A percentile compares a stretch with the other conserved stretches of the same genome.
phyloP scores from a whole-genome alignment of 805 yeast genomes.

The Yarrowia porcina region DNA sequence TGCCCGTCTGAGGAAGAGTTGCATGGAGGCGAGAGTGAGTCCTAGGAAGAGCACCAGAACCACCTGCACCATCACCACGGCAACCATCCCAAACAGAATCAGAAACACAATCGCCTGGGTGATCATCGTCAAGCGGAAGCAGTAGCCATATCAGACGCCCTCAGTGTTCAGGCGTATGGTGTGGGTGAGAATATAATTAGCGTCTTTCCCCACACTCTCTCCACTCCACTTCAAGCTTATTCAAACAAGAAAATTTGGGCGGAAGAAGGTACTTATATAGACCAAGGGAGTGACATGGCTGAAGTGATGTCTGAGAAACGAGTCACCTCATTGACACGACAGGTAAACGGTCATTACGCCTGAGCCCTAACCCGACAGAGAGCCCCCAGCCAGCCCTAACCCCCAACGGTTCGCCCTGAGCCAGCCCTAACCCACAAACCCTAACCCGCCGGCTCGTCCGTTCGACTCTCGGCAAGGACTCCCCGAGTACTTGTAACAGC shows the following conservation, averaged over 20 bases:
- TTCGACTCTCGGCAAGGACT: too few relatives aligned
- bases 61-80: constrained; percentile 11
- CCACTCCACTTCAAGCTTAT: background rate
- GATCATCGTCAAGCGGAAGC: background rate
- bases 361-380: too few relatives aligned
- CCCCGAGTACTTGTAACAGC: too few relatives aligned
- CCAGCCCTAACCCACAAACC: too few relatives aligned
- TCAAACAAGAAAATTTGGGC: background rate
- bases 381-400: too few relatives aligned
- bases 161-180: background rate
- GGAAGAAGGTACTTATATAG: background rate
- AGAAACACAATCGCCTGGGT: background rate
- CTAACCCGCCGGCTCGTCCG: too few relatives aligned
- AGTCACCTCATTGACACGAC: too few relatives aligned
- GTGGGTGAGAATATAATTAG: background rate
- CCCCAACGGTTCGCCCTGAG: too few relatives aligned
- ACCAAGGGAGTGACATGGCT: background rate
- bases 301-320: too few relatives aligned
- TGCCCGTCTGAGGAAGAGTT: background rate
- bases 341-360: too few relatives aligned
- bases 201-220: constrained; percentile 17
- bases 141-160: background rate
- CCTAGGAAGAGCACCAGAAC: constrained; percentile 14
- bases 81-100: constrained; percentile 11
- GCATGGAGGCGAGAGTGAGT: constrained; percentile 17